Conservation (phyloP, 768 basidiomycete genomes). For the Lyophyllum atratum region DNA sequence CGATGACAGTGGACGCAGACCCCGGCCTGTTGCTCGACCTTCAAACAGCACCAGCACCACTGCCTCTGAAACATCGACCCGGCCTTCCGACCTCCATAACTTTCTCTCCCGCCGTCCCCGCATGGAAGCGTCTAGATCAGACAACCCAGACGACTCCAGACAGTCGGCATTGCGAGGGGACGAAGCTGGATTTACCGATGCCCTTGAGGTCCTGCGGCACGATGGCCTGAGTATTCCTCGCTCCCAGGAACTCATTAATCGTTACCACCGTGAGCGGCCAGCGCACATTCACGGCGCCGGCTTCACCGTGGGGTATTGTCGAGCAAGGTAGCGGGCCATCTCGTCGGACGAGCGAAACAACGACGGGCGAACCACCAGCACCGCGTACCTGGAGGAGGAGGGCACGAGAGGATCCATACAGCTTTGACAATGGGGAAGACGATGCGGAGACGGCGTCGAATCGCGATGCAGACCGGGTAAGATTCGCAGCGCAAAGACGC, state of each 20-base stretch:
- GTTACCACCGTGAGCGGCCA: constrained; percentile 26
- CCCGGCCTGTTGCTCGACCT: background rate
- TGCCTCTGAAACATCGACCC: background rate
- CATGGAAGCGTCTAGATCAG: constrained; percentile 29
- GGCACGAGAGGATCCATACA: background rate
- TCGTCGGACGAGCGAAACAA: background rate
- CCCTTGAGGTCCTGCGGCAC: constrained; percentile 33
- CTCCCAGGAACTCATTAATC: constrained; percentile 31
- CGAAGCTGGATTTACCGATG: constrained; percentile 28
- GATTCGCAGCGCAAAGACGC: constrained; percentile 3
- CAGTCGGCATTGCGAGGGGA: constrained; percentile 11
- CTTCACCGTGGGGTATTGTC: constrained; percentile 15
- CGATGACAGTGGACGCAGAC: background rate
- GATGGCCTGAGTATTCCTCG: constrained; percentile 29
- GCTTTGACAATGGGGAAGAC: constrained; percentile 6
- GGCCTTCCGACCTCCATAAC: constrained; percentile 21
- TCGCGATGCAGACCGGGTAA: background rate
- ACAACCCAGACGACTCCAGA: constrained; percentile 11
- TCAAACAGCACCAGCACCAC: too few relatives aligned
- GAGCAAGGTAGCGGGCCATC: constrained; percentile 4
- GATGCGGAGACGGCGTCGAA: background rate
- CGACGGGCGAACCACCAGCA: background rate
- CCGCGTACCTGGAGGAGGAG: constrained; percentile 7
- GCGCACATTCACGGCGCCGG: background rate
- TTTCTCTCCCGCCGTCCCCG: constrained; percentile 26